These are phyloP conservation scores for Inonotus hispidus DNA, from an alignment of 1,284 basidiomycete species.

Conservation along the genomic window DNA sequence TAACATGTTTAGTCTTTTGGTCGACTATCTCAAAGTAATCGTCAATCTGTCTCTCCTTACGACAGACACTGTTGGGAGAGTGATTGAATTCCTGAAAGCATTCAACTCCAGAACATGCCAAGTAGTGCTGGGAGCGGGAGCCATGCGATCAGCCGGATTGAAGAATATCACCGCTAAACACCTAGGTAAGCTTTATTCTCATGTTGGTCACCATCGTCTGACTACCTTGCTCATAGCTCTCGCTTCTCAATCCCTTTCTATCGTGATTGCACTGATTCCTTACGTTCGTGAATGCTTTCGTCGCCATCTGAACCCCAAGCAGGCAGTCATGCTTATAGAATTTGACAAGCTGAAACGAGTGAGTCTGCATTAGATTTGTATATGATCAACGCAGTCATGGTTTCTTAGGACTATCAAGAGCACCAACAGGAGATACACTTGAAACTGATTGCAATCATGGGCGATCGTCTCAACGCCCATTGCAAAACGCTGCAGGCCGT, in stretches of 20 bases:
- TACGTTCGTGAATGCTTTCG: conserved; percentile 94
- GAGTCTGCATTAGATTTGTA: conserved; percentile 27
- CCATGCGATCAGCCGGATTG: conserved; percentile 94
- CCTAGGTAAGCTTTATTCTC: conserved; percentile 55
- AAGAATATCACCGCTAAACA: conserved; percentile 99
- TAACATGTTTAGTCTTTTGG: conserved; percentile 68
- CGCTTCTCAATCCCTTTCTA: conserved; percentile 91
- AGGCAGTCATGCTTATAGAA: conserved; percentile 94
- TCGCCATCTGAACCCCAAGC: conserved; percentile 86
- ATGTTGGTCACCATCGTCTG: neutral
- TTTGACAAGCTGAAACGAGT: conserved; percentile 98
- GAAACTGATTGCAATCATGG: conserved; percentile 98
- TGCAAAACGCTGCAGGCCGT: conserved; percentile 74
- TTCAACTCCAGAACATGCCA: conserved; percentile 99
- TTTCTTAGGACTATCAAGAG: conserved; percentile 86
- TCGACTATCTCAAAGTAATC: conserved; percentile 87
- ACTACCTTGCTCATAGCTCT: conserved; percentile 54
- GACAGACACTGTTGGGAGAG: conserved; percentile 89
- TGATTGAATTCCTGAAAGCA: conserved; percentile 94
- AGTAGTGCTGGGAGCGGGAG: conserved; percentile 95
- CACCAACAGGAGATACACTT: conserved; percentile 99
- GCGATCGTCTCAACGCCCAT: conserved; percentile 87
- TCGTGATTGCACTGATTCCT: conserved; percentile 93
- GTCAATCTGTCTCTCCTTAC: conserved; percentile 86
- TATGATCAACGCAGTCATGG: neutral